These are phyloP conservation scores for Solanum chiquidenum DNA, from an alignment of 257 asterid genomes.

Conservation along the genomic window DNA sequence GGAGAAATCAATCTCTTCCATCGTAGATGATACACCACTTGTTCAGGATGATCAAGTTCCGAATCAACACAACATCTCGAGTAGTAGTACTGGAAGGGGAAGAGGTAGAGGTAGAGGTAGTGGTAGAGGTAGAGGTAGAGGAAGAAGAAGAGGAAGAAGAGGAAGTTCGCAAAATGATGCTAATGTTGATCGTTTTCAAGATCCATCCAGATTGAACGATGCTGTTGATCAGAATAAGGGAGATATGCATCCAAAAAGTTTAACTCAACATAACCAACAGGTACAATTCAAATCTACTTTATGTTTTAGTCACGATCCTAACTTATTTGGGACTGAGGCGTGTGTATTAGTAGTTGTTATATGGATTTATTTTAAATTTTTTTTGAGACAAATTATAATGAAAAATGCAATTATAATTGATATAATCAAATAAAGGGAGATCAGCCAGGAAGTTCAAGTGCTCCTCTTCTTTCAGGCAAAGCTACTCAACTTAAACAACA, in stretches of 20 bases:
- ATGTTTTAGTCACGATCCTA: not conserved
- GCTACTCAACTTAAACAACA: not conserved
- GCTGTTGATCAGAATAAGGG: not conserved
- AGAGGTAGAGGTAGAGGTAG: not conserved
- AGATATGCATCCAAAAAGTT: not conserved
- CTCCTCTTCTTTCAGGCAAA: not conserved
- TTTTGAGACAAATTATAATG: not conserved
- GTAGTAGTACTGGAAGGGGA: not conserved
- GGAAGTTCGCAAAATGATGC: not conserved
- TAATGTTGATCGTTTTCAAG: not conserved
- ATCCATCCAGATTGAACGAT: not conserved
- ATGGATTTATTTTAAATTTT: not conserved
- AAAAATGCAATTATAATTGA: not conserved
- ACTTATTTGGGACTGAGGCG: too few relatives aligned
- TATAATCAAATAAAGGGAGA: not conserved
- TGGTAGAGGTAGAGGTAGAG: not conserved
- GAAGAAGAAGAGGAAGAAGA: not conserved
- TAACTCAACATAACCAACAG: not conserved
- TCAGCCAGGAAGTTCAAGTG: not conserved
- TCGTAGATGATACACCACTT: not conserved
- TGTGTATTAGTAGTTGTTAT: not conserved
- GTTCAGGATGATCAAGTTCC: not conserved
- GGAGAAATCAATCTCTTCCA: constrained; percentile 3
- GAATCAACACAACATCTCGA: not conserved
- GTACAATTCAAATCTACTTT: not conserved